Percentiles rank a stretch among this genome's conserved stretches.
phyloP scores from a whole-genome alignment of 2,329 filamentous ascomycete species.

The Neonectria ditissima region DNA sequence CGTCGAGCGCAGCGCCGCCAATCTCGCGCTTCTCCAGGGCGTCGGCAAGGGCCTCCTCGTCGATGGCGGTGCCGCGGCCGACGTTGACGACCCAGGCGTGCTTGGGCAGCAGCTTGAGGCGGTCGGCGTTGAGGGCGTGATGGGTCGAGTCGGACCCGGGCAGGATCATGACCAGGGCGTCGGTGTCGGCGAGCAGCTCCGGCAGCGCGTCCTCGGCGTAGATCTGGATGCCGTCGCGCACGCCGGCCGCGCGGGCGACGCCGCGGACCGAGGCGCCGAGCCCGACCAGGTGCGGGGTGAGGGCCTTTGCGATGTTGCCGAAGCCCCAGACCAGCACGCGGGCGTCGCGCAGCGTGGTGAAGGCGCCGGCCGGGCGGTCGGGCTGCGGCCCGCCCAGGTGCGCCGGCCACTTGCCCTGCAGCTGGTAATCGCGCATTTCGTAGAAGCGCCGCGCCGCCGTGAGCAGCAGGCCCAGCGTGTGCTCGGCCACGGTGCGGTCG shows the following conservation, averaged over 20 bases:
- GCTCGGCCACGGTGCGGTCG: slow-evolving; percentile 74
- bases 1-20: slow-evolving; percentile 63
- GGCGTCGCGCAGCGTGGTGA: slow-evolving; percentile 70
- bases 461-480: slow-evolving; percentile 69
- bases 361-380: slow-evolving; percentile 66
- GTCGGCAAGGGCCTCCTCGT: slow-evolving; percentile 61
- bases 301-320: slow-evolving; percentile 73
- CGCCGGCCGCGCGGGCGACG: slow-evolving; percentile 66
- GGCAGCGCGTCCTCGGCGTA: slow-evolving; percentile 65
- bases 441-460: slow-evolving; percentile 67
- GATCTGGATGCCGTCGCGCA: slow-evolving; percentile 69
- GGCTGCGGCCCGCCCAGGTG: slow-evolving; percentile 73
- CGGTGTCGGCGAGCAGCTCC: slow-evolving; percentile 66
- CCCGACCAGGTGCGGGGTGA: slow-evolving; percentile 64
- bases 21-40: slow-evolving; percentile 58
- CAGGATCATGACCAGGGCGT: slow-evolving; percentile 76
- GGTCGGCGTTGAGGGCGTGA: slow-evolving; percentile 66
- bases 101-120: slow-evolving; percentile 64
- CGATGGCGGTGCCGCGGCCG: slow-evolving; percentile 61
- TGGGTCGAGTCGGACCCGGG: slow-evolving; percentile 68
- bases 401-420: slow-evolving; percentile 66
- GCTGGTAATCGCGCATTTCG: slow-evolving; percentile 73
- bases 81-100: slow-evolving; percentile 69
- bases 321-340: slow-evolving; percentile 73
- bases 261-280: slow-evolving; percentile 70